Percentiles rank a stretch among this genome's conserved stretches.
Evolutionary conservation across 305 asterid species (phyloP).

Genomic region (Stenogyne calaminthoides): DNA sequence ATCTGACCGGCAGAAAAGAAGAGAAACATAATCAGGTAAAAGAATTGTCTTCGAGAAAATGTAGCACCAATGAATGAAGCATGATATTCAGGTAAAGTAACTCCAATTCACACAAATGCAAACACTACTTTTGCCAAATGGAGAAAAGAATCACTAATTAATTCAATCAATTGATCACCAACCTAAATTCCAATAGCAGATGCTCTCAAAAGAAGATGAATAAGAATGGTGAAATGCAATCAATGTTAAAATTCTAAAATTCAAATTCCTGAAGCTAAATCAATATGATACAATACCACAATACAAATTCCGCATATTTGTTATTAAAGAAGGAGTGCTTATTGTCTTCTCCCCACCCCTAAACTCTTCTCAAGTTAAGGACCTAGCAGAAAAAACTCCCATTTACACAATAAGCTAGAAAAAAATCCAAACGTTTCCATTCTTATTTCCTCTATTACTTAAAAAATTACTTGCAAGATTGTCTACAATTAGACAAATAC

Average conservation of each 20-base stretch:
- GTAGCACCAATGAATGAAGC: background rate
- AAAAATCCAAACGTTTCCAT: background rate
- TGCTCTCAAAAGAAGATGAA: background rate
- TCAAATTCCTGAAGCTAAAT: background rate
- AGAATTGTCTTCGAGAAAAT: conserved; percentile 14
- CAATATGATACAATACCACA: background rate
- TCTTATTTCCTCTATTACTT: background rate
- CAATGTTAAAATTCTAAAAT: background rate
- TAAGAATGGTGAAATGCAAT: background rate
- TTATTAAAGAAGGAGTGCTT: background rate
- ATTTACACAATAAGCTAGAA: background rate
- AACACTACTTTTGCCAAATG: background rate
- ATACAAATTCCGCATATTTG: too few relatives aligned
- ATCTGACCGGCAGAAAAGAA: conserved; percentile 46
- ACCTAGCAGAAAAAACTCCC: background rate
- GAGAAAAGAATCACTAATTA: background rate
- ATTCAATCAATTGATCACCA: background rate
- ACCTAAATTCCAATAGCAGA: background rate
- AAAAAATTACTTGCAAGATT: too few relatives aligned
- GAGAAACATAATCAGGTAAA: conserved; percentile 23
- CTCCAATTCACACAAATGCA: background rate
- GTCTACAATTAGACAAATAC: too few relatives aligned
- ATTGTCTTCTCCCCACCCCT: background rate
- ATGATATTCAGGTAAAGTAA: background rate
- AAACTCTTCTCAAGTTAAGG: background rate